Base-by-base conservation (phyloP, 2,329 filamentous ascomycete genomes). In the Diaporthe helianthi region DNA sequence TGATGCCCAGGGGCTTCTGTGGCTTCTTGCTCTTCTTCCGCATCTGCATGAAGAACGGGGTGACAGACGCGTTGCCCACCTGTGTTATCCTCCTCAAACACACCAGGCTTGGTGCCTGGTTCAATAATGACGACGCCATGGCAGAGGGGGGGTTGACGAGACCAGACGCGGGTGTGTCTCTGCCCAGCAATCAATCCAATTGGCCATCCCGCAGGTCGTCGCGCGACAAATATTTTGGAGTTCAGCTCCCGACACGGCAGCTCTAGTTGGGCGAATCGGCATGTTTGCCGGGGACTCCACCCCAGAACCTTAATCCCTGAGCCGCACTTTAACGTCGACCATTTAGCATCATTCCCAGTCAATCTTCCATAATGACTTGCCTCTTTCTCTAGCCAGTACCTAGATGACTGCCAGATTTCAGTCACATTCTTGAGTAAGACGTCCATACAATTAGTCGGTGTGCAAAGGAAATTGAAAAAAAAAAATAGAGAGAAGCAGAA, bases 1-100 rank as follows among this genome's bases (percentile, higher is more conserved):
- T 76, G 15, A 83, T 81, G 70, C 82, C 82, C 69, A 79, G 74
- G 69, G 82, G 79, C 60, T 77, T 38, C 13, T 38, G 76, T 49
- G 78, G 76, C 66, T 78, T 77, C 69, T 77, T 75, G 58, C 76
- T 79, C 71, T 78, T 78, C 75, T 77, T 82, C 41, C 77, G 81
- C 58, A 76, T 74, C 73, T 80, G 79, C 60, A 73, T 75, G 31
- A 76, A 69, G 36, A 76, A 68, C 49, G 75, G 70, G 69, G 74
- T 73, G 55, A 74, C 51, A 51, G 68, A 65, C 19, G 68, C 67
- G 68, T 67, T 73, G 67, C 49, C 69, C 6, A 73, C 71, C 26
- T 72, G 73, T 17, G 71, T 73, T 60, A 76, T 49, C 46, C 73
- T 73, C 67, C 76, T 74, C 46, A 77, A 68, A 53, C 75, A 76